Evolutionary conservation across 2,329 filamentous ascomycete genomes (phyloP).

Genomic region (Colletotrichum camelliae): DNA sequence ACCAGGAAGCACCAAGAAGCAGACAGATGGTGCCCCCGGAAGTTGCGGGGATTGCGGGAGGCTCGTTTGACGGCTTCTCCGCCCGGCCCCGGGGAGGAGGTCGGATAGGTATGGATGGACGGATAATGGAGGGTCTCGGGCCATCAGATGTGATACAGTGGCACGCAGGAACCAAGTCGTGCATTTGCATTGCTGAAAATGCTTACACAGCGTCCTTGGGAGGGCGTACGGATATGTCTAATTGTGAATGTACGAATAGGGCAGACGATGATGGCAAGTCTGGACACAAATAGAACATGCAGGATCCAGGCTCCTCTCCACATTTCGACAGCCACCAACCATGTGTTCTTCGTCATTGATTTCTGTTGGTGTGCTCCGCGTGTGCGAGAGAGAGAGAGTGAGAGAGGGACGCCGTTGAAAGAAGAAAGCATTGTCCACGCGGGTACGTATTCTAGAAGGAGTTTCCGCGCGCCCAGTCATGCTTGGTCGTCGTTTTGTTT

Average conservation of each 20-base stretch:
- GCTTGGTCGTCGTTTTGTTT: background rate
- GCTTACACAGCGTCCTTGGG: background rate
- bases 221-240: background rate
- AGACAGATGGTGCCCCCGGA: background rate
- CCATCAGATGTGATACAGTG: background rate
- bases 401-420: background rate
- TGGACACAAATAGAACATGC: background rate
- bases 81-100: background rate
- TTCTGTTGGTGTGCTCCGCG: background rate
- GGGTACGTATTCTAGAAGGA: background rate
- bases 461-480: background rate
- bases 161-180: background rate
- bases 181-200: background rate
- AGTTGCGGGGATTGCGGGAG: background rate
- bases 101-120: background rate
- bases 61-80: background rate
- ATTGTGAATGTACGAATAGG: background rate
- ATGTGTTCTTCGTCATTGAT: background rate
- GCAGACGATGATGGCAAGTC: background rate
- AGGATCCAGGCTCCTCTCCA: background rate
- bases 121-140: background rate
- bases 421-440: background rate
- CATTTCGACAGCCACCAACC: background rate
- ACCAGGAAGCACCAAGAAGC: background rate
- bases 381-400: background rate